A percentile compares a stretch with the other conserved stretches of the same genome.
These are phyloP conservation scores for Metarhizium humberi DNA, from an alignment of 2,329 filamentous ascomycete genomes.

Conservation along the genomic window DNA sequence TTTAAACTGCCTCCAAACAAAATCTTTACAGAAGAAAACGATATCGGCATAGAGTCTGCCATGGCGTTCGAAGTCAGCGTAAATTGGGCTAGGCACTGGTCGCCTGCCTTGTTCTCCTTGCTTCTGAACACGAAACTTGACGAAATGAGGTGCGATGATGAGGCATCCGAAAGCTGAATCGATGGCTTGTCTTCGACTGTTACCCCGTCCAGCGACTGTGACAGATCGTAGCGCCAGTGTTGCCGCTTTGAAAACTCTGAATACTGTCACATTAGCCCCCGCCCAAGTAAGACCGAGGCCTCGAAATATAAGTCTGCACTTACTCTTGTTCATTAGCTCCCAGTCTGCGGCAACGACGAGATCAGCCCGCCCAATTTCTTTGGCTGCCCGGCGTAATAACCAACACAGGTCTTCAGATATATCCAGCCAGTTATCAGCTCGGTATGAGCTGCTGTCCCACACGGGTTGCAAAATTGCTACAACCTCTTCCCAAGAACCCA, in stretches of 20 bases:
- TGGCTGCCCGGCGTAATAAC: constrained; percentile 49
- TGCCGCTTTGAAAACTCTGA: constrained; percentile 44
- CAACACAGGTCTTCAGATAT: constrained; percentile 52
- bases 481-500: constrained; percentile 43
- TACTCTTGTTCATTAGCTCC: constrained; percentile 53
- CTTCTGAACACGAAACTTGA: constrained; percentile 49
- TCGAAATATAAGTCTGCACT: constrained; percentile 16
- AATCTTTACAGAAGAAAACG: constrained; percentile 41
- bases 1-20: constrained; percentile 50
- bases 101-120: constrained; percentile 52
- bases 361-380: constrained; percentile 39
- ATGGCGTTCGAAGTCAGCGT: constrained; percentile 48
- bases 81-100: constrained; percentile 48
- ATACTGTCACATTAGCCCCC: constrained; percentile 3
- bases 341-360: constrained; percentile 54
- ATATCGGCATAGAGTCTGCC: constrained; percentile 39
- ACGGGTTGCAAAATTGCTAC: constrained; percentile 44
- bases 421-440: constrained; percentile 50
- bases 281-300: not conserved
- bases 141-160: constrained; percentile 43
- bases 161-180: constrained; percentile 41
- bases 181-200: constrained; percentile 33
- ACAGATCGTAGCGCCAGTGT: constrained; percentile 54
- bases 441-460: constrained; percentile 48
- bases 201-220: constrained; percentile 44